These are phyloP conservation scores for Forsythia suspensa DNA, from an alignment of 257 asterid genomes.

Conservation along the genomic window DNA sequence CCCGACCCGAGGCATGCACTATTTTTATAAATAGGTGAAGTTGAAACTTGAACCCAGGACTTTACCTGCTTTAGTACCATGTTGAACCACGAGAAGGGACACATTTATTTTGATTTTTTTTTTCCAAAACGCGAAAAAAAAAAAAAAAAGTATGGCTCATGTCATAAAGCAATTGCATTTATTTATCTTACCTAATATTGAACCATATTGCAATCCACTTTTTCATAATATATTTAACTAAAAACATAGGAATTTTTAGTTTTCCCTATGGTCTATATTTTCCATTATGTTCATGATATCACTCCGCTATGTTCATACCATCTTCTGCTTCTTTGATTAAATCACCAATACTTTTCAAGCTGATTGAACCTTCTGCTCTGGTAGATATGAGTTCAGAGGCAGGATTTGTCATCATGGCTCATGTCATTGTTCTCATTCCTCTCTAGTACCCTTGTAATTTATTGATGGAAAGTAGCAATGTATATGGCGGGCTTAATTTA, in stretches of 20 bases:
- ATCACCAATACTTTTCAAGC: constrained; percentile 19
- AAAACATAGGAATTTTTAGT: no score
- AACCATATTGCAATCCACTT: background rate
- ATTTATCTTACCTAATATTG: background rate
- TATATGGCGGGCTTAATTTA: background rate
- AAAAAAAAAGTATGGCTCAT: no score
- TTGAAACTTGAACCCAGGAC: background rate
- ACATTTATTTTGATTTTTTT: background rate
- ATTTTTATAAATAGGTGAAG: background rate
- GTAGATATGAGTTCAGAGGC: background rate
- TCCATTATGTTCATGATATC: background rate
- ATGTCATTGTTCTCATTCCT: background rate
- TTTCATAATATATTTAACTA: background rate
- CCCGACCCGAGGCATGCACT: background rate
- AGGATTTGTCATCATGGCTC: constrained; percentile 1
- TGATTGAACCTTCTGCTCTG: background rate
- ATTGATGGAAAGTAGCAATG: background rate
- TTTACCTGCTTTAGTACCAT: background rate
- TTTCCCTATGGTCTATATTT: background rate
- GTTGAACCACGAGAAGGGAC: background rate
- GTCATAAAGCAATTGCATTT: background rate
- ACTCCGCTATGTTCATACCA: background rate
- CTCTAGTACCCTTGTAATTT: background rate
- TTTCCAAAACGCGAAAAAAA: background rate
- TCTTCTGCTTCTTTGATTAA: constrained; percentile 10